Evolutionary conservation across 2,329 filamentous ascomycete species (phyloP).

Genomic region (Botrytis sinoallii): DNA sequence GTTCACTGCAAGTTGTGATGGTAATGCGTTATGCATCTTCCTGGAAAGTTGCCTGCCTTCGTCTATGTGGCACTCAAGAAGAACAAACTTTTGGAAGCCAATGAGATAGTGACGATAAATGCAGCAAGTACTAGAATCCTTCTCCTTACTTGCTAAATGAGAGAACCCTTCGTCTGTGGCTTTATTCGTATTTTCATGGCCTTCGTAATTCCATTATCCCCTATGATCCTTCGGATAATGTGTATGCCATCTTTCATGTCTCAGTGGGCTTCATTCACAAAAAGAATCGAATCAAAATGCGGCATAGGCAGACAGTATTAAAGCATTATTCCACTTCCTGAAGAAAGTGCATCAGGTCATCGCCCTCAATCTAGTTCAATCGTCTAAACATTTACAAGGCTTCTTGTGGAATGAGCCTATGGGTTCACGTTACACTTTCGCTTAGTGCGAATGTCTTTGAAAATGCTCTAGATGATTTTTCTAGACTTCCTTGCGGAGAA

Average conservation of each 20-base stretch:
- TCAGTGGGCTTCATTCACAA: not conserved
- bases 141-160: not conserved
- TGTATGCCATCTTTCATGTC: not conserved
- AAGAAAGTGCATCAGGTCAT: not conserved
- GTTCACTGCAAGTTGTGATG: not conserved
- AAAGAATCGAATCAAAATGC: not conserved
- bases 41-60: not conserved
- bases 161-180: not conserved
- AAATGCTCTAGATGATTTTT: rapidly evolving
- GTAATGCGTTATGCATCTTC: rapidly evolving
- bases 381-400: not conserved
- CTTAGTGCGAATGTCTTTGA: not conserved
- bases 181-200: too few relatives aligned
- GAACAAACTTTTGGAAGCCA: not conserved
- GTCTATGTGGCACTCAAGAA: not conserved
- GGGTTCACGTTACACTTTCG: not conserved
- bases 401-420: not conserved
- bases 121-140: not conserved
- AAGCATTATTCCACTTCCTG: rapidly evolving
- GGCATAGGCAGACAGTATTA: not conserved
- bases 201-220: too few relatives aligned
- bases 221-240: not conserved
- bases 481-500: not conserved
- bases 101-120: not conserved
- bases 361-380: not conserved